These are phyloP conservation scores for Bruguiera parviflora DNA, from an alignment of 345 rosid genomes.

Conservation along the genomic window DNA sequence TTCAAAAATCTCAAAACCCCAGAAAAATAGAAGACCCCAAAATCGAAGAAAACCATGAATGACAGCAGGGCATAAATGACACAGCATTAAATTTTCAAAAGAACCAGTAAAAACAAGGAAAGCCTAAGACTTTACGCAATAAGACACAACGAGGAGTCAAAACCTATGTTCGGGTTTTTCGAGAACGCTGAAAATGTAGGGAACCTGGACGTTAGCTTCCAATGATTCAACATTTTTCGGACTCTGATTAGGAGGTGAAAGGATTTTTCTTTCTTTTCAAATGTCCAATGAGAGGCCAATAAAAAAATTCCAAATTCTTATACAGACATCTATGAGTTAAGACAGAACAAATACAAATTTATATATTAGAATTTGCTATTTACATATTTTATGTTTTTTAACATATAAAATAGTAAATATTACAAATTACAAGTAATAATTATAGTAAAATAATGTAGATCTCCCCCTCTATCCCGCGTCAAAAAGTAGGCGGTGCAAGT, in stretches of 20 bases:
- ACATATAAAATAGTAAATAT: too few relatives aligned
- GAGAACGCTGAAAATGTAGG: constrained; percentile 11
- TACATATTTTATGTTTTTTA: too few relatives aligned
- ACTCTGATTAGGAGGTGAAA: constrained; percentile 26
- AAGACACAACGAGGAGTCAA: constrained; percentile 27
- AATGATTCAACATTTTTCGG: constrained; percentile 37
- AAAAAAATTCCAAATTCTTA: too few relatives aligned
- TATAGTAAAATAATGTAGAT: too few relatives aligned
- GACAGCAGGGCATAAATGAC: neutral
- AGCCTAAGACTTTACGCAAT: constrained; percentile 9
- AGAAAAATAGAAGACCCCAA: neutral
- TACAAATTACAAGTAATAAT: too few relatives aligned
- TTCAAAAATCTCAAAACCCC: neutral
- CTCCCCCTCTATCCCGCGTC: too few relatives aligned
- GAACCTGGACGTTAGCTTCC: constrained; percentile 19
- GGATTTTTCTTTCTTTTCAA: neutral
- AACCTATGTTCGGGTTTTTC: constrained; percentile 16
- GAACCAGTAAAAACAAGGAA: constrained; percentile 6
- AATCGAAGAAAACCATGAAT: neutral
- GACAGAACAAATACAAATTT: too few relatives aligned
- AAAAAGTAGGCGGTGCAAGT: too few relatives aligned
- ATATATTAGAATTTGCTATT: neutral
- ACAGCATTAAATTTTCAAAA: neutral
- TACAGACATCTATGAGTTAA: too few relatives aligned
- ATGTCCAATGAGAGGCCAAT: too few relatives aligned